Evolutionary conservation across 2,329 filamentous ascomycete genomes (phyloP).

Genomic region (Epichloe typhina): DNA sequence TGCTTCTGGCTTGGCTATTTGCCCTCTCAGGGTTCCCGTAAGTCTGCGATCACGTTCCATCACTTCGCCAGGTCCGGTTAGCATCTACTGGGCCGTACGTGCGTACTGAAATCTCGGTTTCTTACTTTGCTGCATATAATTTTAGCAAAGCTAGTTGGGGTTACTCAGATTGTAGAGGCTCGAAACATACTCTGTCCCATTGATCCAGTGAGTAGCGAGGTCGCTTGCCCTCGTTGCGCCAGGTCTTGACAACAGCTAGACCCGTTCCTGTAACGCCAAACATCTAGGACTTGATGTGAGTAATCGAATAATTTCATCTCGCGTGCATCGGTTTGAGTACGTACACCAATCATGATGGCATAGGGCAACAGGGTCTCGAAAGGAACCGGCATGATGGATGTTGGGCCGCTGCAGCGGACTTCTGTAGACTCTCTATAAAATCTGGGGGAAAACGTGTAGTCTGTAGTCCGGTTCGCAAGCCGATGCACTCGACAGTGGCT

Average conservation of each 20-base stretch:
- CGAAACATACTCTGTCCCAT: slow-evolving; percentile 45
- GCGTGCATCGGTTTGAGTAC: slow-evolving; percentile 14
- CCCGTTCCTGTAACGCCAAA: slow-evolving; percentile 48
- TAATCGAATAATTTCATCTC: neutral
- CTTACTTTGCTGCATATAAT: slow-evolving; percentile 39
- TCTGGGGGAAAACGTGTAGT: neutral
- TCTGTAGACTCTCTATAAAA: neutral
- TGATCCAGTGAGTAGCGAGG: slow-evolving; percentile 46
- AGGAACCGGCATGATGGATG: slow-evolving; percentile 42
- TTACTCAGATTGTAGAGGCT: neutral
- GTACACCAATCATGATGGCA: slow-evolving; percentile 49
- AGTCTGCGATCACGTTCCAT: slow-evolving; percentile 52
- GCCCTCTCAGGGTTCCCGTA: slow-evolving; percentile 45
- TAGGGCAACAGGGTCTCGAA: slow-evolving; percentile 53
- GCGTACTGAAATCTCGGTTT: neutral
- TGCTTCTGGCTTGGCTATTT: slow-evolving; percentile 40
- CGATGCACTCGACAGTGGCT: neutral
- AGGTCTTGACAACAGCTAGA: slow-evolving; percentile 41
- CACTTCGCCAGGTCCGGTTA: slow-evolving; percentile 31
- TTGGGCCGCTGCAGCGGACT: slow-evolving; percentile 20
- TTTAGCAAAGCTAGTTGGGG: slow-evolving; percentile 14
- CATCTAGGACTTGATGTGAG: slow-evolving; percentile 34
- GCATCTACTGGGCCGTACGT: slow-evolving; percentile 3
- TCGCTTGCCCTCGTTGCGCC: slow-evolving; percentile 48
- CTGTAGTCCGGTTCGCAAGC: neutral